These are phyloP conservation scores for Yamagishiella unicocca DNA, from an alignment of 139 green algal genomes.

Conservation along the genomic window DNA sequence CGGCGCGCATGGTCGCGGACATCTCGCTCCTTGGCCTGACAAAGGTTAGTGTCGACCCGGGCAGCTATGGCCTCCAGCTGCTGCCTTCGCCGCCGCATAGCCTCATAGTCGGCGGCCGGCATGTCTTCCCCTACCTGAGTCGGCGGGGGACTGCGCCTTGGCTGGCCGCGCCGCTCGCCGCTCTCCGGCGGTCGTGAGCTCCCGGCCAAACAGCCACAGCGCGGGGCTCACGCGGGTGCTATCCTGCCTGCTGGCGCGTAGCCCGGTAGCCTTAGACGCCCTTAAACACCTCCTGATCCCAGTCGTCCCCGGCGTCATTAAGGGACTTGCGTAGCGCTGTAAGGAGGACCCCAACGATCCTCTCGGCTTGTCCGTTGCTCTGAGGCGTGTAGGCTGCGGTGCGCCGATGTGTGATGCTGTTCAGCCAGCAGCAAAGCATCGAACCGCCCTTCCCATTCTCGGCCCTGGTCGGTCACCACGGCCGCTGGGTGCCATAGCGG, in stretches of 20 bases:
- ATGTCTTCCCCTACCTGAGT: too few relatives aligned
- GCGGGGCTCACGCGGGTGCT: slow-evolving; percentile 18
- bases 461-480: background rate
- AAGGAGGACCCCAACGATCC: background rate
- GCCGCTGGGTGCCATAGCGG: background rate
- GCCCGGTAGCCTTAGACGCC: background rate
- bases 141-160: too few relatives aligned
- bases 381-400: background rate
- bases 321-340: background rate
- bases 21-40: too few relatives aligned
- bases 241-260: background rate
- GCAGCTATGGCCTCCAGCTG: too few relatives aligned
- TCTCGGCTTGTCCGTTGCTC: background rate
- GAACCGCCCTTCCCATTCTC: slow-evolving; percentile 3
- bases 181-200: background rate
- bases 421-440: background rate
- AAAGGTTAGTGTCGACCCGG: too few relatives aligned
- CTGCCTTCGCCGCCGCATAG: too few relatives aligned
- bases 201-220: background rate
- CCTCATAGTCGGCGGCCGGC: too few relatives aligned
- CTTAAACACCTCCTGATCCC: background rate
- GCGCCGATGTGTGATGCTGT: background rate
- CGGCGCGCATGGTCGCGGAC: too few relatives aligned
- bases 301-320: background rate
- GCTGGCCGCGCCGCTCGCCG: background rate